phyloP scores from a whole-genome alignment of 768 basidiomycete genomes.

The Boletus coccyginus region DNA sequence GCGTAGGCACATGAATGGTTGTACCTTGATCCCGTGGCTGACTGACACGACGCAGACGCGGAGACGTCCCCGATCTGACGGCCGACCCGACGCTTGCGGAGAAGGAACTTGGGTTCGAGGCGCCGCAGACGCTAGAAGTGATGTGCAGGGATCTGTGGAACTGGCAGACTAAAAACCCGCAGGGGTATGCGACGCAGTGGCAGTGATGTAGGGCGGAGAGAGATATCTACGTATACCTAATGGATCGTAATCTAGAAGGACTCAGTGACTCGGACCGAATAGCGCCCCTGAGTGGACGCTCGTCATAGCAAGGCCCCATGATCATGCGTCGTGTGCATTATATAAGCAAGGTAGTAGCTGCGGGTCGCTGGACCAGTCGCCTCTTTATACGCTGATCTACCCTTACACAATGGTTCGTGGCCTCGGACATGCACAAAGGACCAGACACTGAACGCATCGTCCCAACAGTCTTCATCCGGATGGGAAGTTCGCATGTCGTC shows the following conservation, averaged over 20 bases:
- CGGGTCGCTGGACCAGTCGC: background rate
- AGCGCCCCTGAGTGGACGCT: too few relatives aligned
- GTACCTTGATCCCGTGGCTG: background rate
- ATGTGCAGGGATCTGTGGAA: constrained; percentile 99
- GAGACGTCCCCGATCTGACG: constrained; percentile 95
- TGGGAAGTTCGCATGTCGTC: constrained; percentile 92
- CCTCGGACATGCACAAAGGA: background rate
- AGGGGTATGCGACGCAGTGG: constrained; percentile 54
- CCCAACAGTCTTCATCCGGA: constrained; percentile 18
- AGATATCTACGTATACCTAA: constrained; percentile 21
- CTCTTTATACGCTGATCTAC: constrained; percentile 11
- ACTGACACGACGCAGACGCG: constrained; percentile 50
- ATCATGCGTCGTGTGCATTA: constrained; percentile 1
- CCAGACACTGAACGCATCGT: constrained; percentile 8
- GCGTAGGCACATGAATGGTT: constrained; percentile 27
- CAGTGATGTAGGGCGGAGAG: constrained; percentile 9
- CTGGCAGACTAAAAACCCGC: constrained; percentile 93
- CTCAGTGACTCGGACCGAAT: too few relatives aligned
- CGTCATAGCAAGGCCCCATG: too few relatives aligned
- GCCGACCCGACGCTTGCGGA: constrained; percentile 91
- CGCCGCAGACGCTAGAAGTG: constrained; percentile 72
- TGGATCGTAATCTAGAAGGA: background rate
- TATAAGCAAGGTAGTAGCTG: constrained; percentile 6
- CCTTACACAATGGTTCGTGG: constrained; percentile 23
- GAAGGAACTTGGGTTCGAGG: constrained; percentile 90